Base-by-base conservation (phyloP, 768 basidiomycete genomes). In the Suillus spraguei region DNA sequence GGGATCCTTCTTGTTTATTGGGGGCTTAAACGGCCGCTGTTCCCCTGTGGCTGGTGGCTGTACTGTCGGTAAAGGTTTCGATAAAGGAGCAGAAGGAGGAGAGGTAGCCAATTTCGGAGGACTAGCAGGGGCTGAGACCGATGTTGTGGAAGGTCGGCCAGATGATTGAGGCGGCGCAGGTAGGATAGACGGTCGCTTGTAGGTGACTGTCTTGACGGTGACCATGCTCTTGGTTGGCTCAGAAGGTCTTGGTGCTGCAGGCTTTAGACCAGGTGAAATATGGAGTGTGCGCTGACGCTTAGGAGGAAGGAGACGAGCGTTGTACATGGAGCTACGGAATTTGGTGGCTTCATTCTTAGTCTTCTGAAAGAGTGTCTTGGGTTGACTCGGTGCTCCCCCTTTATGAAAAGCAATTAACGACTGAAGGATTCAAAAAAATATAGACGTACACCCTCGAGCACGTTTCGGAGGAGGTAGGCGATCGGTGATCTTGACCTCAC, bases 291-390 rank as follows among this genome's bases (percentile, higher is more conserved):
- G 80, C 68, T 80, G 79, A 60, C 73, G 74, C 72, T 83, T 86
- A 54, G 78, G 73, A 22, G 85, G 85, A 38, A 86, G 63, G 63
- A 83, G 79, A 50, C 82, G 82, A 55, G 82, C 72, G 53, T 77
- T 77, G 68, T 85, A 88, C 68, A 91, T 76, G 36, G 83, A 83
- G 72, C 83, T 85, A 72, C 87, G 86, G 53, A 88, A 75, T 73
- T 85, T 89, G 33, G 84, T 87, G 13, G 90, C 87, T 68, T 92
- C 89, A 49, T 80, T 80, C 63, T 85, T 85, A 7, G 91, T 87
- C 77, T 90, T 92, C 78, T 93, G 89, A 67, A 94, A 88, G 22
- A 94, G 78, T 17, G 88, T 82, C 77, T 88, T 92, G 24, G 89
- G 87, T 44, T 77, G 79, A 59, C 62, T 65, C n/a, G 76, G 10